Base-by-base conservation (phyloP, 768 basidiomycete species). In the Thelephora ganbajun region DNA sequence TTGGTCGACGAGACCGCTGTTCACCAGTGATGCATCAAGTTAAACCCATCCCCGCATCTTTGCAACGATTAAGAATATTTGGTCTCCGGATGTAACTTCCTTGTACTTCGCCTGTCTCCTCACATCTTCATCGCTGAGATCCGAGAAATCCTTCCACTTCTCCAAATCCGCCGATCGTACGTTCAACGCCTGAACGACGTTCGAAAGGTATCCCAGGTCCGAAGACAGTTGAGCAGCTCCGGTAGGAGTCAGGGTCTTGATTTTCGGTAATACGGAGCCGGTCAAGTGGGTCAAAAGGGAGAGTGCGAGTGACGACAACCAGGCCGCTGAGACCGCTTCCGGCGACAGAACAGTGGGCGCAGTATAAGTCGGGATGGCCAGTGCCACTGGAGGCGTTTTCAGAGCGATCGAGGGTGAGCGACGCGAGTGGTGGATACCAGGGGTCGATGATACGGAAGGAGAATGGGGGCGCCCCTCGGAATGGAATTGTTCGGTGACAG, bases 261-360 rank as follows among this genome's bases (percentile, higher is more conserved):
- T 84, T 26, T 69, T 67, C 12, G 93, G 90, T 1, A 99, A 71
- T 30, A 89, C 69, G 16, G 67, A 67, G 22, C 61, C 58, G 3
- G 84, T 86, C 42, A 99, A 68, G 59, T 92, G 75, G 2, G 75
- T 69, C 34, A 94, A 69, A 41, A 92, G 75, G 11, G 82, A 73
- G 42, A 85, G 79, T 0, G 89, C 85, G n/a, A 98, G 74, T 7
- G 90, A 92, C 33, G 83, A 76, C 11, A 98, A 77, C 93, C 94
- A 98, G 1, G 88, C 83, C 1, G 88, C 81, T 3, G 90, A 80
- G 14, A 97, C 84, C 2, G 75, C 71, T 60, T 93, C 92, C 3
- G 87, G 78, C 45, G 80, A 75, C 45, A 86, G 64, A 2, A 53
- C 42, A 0, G 44, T 11, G 9, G 50, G 13, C 12, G 11, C 48